A percentile compares a stretch with the other conserved stretches of the same genome.
Evolutionary conservation across 2,329 filamentous ascomycete species (phyloP).

Genomic region (Stenocarpella maydis): DNA sequence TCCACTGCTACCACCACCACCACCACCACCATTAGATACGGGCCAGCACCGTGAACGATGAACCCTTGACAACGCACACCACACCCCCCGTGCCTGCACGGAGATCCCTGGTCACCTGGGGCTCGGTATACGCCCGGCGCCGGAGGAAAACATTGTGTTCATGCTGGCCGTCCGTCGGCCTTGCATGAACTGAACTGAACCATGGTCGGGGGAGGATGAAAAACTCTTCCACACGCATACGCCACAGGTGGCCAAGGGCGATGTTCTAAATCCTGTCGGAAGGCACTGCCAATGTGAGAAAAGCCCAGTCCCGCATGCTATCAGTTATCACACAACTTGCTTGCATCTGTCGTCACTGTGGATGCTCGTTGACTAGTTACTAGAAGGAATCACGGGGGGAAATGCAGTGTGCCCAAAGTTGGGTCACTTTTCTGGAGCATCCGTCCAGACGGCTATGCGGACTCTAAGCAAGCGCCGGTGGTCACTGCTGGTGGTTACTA

Average conservation of each 20-base stretch:
- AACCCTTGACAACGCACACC: slow-evolving; percentile 18
- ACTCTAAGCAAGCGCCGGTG: slow-evolving; percentile 32
- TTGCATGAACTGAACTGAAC: slow-evolving; percentile 31
- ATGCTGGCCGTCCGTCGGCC: slow-evolving; percentile 31
- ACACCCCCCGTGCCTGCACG: background rate
- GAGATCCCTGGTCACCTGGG: slow-evolving; percentile 11
- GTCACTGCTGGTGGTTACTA: slow-evolving; percentile 18
- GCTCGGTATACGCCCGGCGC: background rate
- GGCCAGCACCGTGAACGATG: slow-evolving; percentile 28
- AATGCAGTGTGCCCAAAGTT: slow-evolving; percentile 23
- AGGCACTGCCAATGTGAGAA: background rate
- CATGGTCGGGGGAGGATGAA: background rate
- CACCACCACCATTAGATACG: slow-evolving; percentile 17
- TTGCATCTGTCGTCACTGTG: slow-evolving; percentile 14
- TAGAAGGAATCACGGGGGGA: slow-evolving; percentile 5
- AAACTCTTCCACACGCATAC: background rate
- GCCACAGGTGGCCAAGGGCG: slow-evolving; percentile 5
- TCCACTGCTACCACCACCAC: slow-evolving; percentile 14
- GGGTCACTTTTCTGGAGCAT: slow-evolving; percentile 19
- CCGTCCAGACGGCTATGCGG: slow-evolving; percentile 21
- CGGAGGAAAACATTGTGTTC: slow-evolving; percentile 11
- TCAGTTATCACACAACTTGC: slow-evolving; percentile 1
- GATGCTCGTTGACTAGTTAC: slow-evolving; percentile 21
- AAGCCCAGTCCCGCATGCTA: background rate
- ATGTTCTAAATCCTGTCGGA: background rate